Conservation (phyloP, 495 filamentous ascomycete species). For the Aspergillus nanangensis region DNA sequence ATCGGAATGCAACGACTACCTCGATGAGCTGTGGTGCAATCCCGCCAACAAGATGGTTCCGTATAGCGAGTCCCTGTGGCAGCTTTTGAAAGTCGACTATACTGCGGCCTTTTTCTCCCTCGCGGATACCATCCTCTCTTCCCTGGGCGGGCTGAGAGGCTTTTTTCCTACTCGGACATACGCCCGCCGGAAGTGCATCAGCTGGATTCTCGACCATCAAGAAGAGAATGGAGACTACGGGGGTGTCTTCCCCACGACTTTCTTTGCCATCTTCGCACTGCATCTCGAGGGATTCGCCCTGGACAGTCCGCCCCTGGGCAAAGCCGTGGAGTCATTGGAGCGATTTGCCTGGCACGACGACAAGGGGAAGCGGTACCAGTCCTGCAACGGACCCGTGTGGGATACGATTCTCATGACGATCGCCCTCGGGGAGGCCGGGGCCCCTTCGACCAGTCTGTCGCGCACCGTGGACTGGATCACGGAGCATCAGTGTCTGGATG, state of each 20-base stretch:
- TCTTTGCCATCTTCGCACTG: slow-evolving; percentile 20
- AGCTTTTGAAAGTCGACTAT: slow-evolving; percentile 4
- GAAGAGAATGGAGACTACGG: slow-evolving; percentile 25
- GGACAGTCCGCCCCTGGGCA: slow-evolving; percentile 4
- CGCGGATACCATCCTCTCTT: not conserved
- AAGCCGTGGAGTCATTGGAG: slow-evolving; percentile 22
- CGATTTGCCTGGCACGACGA: slow-evolving; percentile 18
- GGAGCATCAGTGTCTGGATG: slow-evolving; percentile 18
- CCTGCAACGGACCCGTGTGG: slow-evolving; percentile 27
- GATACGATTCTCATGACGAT: slow-evolving; percentile 32
- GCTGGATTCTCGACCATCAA: slow-evolving; percentile 31
- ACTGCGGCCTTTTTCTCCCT: slow-evolving; percentile 13
- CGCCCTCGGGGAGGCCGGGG: slow-evolving; percentile 21
- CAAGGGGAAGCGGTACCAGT: slow-evolving; percentile 19
- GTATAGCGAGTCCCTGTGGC: slow-evolving; percentile 12
- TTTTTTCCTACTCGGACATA: slow-evolving; percentile 17
- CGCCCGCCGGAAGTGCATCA: slow-evolving; percentile 13
- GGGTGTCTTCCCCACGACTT: slow-evolving; percentile 28
- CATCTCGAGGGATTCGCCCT: slow-evolving; percentile 25
- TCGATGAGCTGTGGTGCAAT: slow-evolving; percentile 39
- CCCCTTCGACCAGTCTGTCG: not conserved
- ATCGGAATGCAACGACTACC: slow-evolving; percentile 20
- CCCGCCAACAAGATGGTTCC: slow-evolving; percentile 22
- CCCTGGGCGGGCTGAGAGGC: slow-evolving; percentile 9
- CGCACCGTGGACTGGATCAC: slow-evolving; percentile 15